Evolutionary conservation across 202 grass and related monocot species (phyloP).

Genomic region (Setaria viridis): DNA sequence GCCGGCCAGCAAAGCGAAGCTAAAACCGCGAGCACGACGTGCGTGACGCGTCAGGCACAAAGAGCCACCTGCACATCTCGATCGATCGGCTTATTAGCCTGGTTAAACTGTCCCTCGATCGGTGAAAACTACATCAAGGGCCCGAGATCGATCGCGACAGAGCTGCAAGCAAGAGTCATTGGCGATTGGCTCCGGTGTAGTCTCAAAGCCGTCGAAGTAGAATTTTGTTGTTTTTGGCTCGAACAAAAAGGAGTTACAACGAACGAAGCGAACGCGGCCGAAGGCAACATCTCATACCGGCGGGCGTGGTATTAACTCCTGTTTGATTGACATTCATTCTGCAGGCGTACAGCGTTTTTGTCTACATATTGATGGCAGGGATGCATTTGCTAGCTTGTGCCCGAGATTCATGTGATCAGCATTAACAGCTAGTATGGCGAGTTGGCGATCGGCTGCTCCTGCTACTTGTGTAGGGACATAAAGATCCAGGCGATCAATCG

Average conservation of each 20-base stretch:
- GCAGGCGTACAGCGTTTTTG: not conserved
- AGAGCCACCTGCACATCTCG: not conserved
- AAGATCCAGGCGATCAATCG: not conserved
- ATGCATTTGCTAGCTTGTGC: conserved; percentile 2
- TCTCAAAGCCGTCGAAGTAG: not conserved
- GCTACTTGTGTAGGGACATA: not conserved
- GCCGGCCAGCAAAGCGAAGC: not conserved
- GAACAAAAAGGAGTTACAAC: not conserved
- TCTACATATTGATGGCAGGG: conserved; percentile 22
- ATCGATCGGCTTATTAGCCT: not conserved
- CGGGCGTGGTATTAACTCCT: not conserved
- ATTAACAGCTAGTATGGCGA: conserved; percentile 17
- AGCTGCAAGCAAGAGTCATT: not conserved
- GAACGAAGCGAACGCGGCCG: not conserved
- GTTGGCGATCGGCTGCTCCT: not conserved
- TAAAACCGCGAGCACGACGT: not conserved
- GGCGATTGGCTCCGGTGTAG: not conserved
- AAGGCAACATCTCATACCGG: not conserved
- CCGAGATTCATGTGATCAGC: conserved; percentile 46
- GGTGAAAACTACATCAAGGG: not conserved
- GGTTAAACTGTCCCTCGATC: not conserved
- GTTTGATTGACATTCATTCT: conserved; percentile 10
- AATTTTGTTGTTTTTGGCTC: not conserved
- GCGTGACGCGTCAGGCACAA: not conserved
- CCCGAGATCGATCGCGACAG: not conserved